Evolutionary conservation across 2,329 filamentous ascomycete genomes (phyloP), one percentile per base, ranked within the genome.

Genomic region (Cladosporium sp.): DNA sequence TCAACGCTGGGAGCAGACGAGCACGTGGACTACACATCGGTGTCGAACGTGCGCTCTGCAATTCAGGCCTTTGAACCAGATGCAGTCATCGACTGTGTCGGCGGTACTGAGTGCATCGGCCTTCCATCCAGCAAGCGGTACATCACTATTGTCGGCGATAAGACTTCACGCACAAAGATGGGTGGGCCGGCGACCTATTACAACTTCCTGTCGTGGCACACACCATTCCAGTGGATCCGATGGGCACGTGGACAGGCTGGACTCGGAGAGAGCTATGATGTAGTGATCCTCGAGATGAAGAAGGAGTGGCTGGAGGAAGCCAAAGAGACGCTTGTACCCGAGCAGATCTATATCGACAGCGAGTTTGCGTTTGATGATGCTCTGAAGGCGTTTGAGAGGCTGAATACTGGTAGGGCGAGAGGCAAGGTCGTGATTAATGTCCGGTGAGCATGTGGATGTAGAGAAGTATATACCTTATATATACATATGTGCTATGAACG

Each of bases 1-100:
- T 30, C 73, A 50, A 68, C 68, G 3, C 65, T 87, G 3, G 82
- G 82, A 2, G 84, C 83, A 11, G 81, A 86, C 58, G 77, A 80
- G 56, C 75, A 85, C 41, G 71, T 85, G 41, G 80, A 86, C 59
- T 86, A 86, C 61, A 79, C 75, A 13, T 65, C 67, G 0, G 62
- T 67, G 22, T 45, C 56, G 37, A 68, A 82, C 60, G 68, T 85
- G 1, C 61, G 74, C 8, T 66, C 70, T n/a, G 68, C 63, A 1
- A 65, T 86, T 2, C 70, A 71, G 50, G 75, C 76, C 0, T 71
- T 70, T 8, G 66, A 76, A 2, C 85, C 78, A 60, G 70, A 73
- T 47, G 71, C 80, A 20, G 73, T 79, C 0, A 71, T 86, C 8
- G 83, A 86, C 64, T 82, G 82, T 62, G 76, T 85, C 11, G 81